Evolutionary conservation across 2,329 filamentous ascomycete species (phyloP).

Genomic region (Chaetothyriales sp.): DNA sequence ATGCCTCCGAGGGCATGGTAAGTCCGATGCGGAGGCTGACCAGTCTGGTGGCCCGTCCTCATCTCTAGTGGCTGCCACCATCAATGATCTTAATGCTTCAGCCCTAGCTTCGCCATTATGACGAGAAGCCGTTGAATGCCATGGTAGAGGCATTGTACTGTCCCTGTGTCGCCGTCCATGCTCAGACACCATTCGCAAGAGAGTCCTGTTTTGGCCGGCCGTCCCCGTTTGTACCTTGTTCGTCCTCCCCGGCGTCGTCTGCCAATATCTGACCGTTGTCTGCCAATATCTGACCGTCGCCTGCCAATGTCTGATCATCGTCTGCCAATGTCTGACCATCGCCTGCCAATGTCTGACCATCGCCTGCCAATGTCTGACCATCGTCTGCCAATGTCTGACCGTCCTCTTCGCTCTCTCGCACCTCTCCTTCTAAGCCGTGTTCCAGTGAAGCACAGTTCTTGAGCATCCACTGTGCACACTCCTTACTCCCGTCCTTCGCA

Average conservation of each 20-base stretch:
- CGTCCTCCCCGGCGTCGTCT: neutral
- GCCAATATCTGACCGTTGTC: neutral
- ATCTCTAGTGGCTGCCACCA: neutral
- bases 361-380: neutral
- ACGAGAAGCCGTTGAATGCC: neutral
- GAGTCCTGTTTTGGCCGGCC: neutral
- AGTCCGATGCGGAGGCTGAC: neutral
- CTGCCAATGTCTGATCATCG: neutral
- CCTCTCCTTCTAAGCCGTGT: conserved; percentile 7
- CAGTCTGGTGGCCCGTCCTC: too few relatives aligned
- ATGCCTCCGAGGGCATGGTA: neutral
- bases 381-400: neutral
- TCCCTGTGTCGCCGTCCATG: neutral
- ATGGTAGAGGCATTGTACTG: neutral
- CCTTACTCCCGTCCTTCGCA: conserved; percentile 9
- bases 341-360: neutral
- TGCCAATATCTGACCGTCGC: neutral
- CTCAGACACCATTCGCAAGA: neutral
- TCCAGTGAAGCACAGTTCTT: conserved; percentile 16
- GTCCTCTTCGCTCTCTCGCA: neutral
- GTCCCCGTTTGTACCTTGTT: neutral
- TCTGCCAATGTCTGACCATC: neutral
- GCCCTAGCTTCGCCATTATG: neutral
- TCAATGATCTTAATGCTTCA: neutral
- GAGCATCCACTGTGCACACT: conserved; percentile 19